phyloP scores from a whole-genome alignment of 495 filamentous ascomycete species.

The Thermothielavioides terrestris region DNA sequence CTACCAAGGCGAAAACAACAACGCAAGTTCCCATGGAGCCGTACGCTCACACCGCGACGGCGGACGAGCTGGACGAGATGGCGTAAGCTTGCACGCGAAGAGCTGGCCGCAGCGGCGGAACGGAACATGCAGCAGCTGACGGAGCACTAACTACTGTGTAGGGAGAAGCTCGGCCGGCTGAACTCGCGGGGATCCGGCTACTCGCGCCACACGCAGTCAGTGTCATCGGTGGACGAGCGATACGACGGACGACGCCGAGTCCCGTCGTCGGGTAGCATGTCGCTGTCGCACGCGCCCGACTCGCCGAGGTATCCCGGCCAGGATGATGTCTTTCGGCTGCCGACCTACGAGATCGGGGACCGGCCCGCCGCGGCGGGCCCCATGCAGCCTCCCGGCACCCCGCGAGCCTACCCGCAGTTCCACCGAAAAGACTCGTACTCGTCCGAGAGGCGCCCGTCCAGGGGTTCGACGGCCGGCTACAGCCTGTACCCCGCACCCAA shows the following conservation, averaged over 20 bases:
- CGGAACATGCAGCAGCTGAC: neutral
- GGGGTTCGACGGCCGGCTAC: slow-evolving; percentile 13
- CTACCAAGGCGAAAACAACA: neutral
- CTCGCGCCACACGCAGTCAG: slow-evolving; percentile 3
- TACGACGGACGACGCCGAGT: slow-evolving; percentile 4
- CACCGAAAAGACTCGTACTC: slow-evolving; percentile 15
- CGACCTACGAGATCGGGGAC: slow-evolving; percentile 3
- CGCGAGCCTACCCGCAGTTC: slow-evolving; percentile 1
- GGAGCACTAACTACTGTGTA: no score
- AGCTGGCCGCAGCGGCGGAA: neutral
- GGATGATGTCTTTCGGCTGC: slow-evolving; percentile 8
- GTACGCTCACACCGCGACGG: neutral
- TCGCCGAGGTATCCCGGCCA: slow-evolving; percentile 2
- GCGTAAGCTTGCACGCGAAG: slow-evolving; percentile 5
- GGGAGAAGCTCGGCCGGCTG: slow-evolving; percentile 10
- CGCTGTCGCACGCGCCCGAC: slow-evolving; percentile 3
- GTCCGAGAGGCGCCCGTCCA: slow-evolving; percentile 19
- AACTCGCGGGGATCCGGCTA: neutral
- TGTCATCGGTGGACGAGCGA: slow-evolving; percentile 6
- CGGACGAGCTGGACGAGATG: slow-evolving; percentile 14
- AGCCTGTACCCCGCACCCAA: slow-evolving; percentile 21
- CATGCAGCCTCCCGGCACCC: slow-evolving; percentile 1
- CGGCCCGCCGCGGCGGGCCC: neutral
- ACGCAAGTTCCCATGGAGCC: slow-evolving; percentile 3
- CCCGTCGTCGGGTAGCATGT: neutral